phyloP scores from a whole-genome alignment of 2,329 filamentous ascomycete genomes.

The Ophiobolus disseminans region DNA sequence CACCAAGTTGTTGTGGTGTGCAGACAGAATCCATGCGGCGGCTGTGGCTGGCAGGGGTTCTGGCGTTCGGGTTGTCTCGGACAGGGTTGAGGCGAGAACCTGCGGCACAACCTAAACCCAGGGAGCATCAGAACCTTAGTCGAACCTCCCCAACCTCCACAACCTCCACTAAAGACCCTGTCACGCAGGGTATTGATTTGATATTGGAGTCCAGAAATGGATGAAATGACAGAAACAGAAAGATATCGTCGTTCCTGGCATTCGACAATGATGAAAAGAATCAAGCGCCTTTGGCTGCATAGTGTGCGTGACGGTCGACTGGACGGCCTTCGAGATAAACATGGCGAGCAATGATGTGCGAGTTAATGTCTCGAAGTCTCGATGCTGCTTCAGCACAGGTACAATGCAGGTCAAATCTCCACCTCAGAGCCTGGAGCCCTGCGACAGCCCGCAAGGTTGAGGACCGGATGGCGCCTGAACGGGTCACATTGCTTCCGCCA shows the following conservation, averaged over 20 bases:
- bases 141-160: slow-evolving; percentile 32
- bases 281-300: neutral
- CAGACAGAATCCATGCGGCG: slow-evolving; percentile 7
- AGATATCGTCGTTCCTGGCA: too few relatives aligned
- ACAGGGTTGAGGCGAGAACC: slow-evolving; percentile 35
- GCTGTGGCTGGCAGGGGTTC: slow-evolving; percentile 27
- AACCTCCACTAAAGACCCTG: slow-evolving; percentile 16
- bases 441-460: slow-evolving; percentile 26
- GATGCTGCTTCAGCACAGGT: slow-evolving; percentile 11
- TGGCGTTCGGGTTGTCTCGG: slow-evolving; percentile 33
- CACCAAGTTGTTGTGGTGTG: slow-evolving; percentile 16
- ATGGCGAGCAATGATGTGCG: slow-evolving; percentile 15
- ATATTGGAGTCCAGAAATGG: slow-evolving; percentile 15
- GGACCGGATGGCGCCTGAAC: slow-evolving; percentile 30
- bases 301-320: neutral
- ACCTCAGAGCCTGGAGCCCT: slow-evolving; percentile 24
- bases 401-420: slow-evolving; percentile 27
- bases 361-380: slow-evolving; percentile 1
- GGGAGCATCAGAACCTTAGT: slow-evolving; percentile 38
- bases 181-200: slow-evolving; percentile 23
- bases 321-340: neutral
- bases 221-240: slow-evolving; percentile 36
- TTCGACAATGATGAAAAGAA: too few relatives aligned
- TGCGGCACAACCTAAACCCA: slow-evolving; percentile 39
- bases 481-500: slow-evolving; percentile 44